A percentile compares a stretch with the other conserved stretches of the same genome.
phyloP scores from a whole-genome alignment of 768 basidiomycete species.

The Pholiota microspora region DNA sequence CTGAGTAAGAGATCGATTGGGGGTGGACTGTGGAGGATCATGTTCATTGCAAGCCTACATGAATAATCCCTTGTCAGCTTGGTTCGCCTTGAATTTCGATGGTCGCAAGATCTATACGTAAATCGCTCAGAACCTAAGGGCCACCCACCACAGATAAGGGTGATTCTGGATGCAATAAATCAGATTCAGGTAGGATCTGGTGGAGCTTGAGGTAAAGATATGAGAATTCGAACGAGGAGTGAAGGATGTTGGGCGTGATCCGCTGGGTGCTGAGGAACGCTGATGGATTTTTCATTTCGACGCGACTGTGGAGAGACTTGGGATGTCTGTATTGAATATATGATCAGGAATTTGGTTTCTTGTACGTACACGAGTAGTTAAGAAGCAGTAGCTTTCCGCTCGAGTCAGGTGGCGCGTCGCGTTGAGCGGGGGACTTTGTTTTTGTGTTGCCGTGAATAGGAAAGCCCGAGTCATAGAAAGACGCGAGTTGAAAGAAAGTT shows the following conservation, averaged over 20 bases:
- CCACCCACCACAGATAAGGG: neutral
- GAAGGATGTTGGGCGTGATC: slow-evolving; percentile 7
- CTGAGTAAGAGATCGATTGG: too few species aligned
- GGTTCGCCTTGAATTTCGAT: neutral
- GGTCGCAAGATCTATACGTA: slow-evolving; percentile 1
- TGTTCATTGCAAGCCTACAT: too few species aligned
- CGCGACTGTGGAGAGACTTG: neutral
- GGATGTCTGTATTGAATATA: neutral
- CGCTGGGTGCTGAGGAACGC: neutral
- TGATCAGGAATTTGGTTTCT: neutral
- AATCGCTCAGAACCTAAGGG: neutral
- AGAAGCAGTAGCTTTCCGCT: too few species aligned
- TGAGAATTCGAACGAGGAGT: neutral
- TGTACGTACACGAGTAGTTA: neutral
- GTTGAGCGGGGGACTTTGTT: neutral
- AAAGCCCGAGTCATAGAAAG: neutral
- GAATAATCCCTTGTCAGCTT: neutral
- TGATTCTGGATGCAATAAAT: neutral
- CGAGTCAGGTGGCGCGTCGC: neutral
- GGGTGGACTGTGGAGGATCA: neutral
- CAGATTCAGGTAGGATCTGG: slow-evolving; percentile 4
- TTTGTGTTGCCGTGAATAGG: neutral
- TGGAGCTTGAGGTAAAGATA: neutral
- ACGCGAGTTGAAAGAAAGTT: neutral
- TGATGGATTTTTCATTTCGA: neutral